These are phyloP conservation scores for Fraxinus nigra DNA, from an alignment of 305 asterid species.

Conservation along the genomic window DNA sequence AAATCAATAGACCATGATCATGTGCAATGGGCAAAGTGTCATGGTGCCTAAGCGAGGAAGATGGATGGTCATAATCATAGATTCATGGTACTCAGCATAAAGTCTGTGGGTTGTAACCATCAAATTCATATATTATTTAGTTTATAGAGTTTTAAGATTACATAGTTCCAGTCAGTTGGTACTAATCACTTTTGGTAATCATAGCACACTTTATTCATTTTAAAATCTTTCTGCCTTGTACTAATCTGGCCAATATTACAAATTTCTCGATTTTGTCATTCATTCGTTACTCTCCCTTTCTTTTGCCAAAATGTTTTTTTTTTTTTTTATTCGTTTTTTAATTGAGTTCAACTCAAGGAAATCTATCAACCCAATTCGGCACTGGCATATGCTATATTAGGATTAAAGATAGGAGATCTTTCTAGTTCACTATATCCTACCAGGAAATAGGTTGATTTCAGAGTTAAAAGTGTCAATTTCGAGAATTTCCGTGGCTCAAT, in stretches of 20 bases:
- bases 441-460: not conserved
- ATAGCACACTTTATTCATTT: not conserved
- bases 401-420: not conserved
- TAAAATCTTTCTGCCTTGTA: not conserved
- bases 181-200: not conserved
- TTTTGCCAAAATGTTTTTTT: not conserved
- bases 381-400: not conserved
- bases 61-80: not conserved
- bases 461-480: not conserved
- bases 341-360: not conserved
- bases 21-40: not conserved
- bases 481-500: not conserved
- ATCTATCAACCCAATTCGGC: not conserved
- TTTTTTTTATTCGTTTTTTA: not conserved
- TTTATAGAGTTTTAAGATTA: not conserved
- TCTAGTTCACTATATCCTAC: not conserved
- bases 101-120: not conserved
- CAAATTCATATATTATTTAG: not conserved
- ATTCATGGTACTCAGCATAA: not conserved
- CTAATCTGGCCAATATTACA: not conserved
- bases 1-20: not conserved
- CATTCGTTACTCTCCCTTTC: not conserved
- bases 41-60: not conserved
- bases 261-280: not conserved
- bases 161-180: not conserved